phyloP scores from a whole-genome alignment of 768 basidiomycete species.

The Suillus americanus region DNA sequence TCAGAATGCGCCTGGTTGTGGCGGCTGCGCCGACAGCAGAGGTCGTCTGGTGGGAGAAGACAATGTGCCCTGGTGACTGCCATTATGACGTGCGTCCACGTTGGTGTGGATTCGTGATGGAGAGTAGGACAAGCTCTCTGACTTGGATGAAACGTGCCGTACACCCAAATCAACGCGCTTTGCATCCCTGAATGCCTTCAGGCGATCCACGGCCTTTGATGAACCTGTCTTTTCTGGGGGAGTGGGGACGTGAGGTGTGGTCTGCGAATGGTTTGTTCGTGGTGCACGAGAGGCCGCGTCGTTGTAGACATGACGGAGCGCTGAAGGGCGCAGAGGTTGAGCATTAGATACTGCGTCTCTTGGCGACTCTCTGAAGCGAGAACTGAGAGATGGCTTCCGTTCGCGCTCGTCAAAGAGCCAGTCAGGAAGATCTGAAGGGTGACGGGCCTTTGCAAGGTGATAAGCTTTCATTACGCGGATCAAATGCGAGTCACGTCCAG shows the following conservation, averaged over 20 bases:
- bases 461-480: slow-evolving; percentile 68
- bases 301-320: slow-evolving; percentile 40
- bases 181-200: slow-evolving; percentile 52
- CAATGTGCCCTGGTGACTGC: neutral
- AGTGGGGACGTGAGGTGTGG: slow-evolving; percentile 8
- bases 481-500: slow-evolving; percentile 59
- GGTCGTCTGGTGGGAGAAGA: slow-evolving; percentile 1
- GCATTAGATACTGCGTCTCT: slow-evolving; percentile 6
- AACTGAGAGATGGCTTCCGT: slow-evolving; percentile 31
- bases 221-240: slow-evolving; percentile 19
- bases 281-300: slow-evolving; percentile 21
- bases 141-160: slow-evolving; percentile 11
- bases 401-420: slow-evolving; percentile 68
- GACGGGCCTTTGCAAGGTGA: slow-evolving; percentile 58
- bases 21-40: neutral
- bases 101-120: neutral
- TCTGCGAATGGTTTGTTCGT: neutral
- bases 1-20: slow-evolving; percentile 9
- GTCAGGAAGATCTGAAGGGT: slow-evolving; percentile 56
- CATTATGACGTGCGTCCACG: neutral
- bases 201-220: slow-evolving; percentile 44
- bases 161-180: slow-evolving; percentile 33
- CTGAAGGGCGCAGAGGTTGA: slow-evolving; percentile 22
- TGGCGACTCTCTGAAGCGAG: slow-evolving; percentile 10
- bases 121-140: slow-evolving; percentile 5